These are phyloP conservation scores for Aspergillus floridensis DNA, from an alignment of 2,329 filamentous ascomycete genomes.

Conservation along the genomic window DNA sequence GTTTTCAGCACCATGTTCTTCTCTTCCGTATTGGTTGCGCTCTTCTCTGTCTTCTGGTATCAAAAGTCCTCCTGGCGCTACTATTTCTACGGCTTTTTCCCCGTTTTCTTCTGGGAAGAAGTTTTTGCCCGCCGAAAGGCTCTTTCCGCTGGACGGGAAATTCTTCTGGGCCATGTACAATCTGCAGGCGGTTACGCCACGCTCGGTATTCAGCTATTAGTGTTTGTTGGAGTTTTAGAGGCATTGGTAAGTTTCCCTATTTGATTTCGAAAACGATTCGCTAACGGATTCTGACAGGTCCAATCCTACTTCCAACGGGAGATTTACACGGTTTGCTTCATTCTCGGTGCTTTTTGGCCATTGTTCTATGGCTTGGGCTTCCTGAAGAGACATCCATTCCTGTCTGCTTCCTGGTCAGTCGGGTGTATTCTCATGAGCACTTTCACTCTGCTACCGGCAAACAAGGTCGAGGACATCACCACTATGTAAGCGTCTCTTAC, in stretches of 20 bases:
- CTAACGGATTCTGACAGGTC: slow-evolving; percentile 55
- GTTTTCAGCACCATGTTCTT: slow-evolving; percentile 63
- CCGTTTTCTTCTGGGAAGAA: slow-evolving; percentile 94
- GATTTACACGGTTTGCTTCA: slow-evolving; percentile 76
- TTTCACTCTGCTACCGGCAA: slow-evolving; percentile 84
- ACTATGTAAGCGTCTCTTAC: slow-evolving; percentile 63
- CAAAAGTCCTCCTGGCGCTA: slow-evolving; percentile 80
- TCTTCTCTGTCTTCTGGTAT: slow-evolving; percentile 77
- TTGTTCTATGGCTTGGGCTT: slow-evolving; percentile 70
- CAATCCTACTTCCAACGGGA: slow-evolving; percentile 89
- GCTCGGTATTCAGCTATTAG: slow-evolving; percentile 61
- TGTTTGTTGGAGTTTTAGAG: slow-evolving; percentile 73
- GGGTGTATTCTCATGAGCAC: slow-evolving; percentile 81
- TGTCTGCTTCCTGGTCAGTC: slow-evolving; percentile 69
- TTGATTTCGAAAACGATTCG: background rate
- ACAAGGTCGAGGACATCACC: slow-evolving; percentile 74
- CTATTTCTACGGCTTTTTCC: slow-evolving; percentile 89
- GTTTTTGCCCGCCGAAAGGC: slow-evolving; percentile 76
- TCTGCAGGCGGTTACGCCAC: slow-evolving; percentile 57
- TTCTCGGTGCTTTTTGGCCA: slow-evolving; percentile 77
- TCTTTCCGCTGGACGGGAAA: slow-evolving; percentile 62
- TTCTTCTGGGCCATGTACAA: slow-evolving; percentile 67
- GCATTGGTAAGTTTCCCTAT: slow-evolving; percentile 60
- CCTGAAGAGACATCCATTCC: slow-evolving; percentile 60
- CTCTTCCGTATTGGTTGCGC: slow-evolving; percentile 67